phyloP scores from a whole-genome alignment of 1,284 basidiomycete genomes.

The Austroboletus olivaceoglutinosus region DNA sequence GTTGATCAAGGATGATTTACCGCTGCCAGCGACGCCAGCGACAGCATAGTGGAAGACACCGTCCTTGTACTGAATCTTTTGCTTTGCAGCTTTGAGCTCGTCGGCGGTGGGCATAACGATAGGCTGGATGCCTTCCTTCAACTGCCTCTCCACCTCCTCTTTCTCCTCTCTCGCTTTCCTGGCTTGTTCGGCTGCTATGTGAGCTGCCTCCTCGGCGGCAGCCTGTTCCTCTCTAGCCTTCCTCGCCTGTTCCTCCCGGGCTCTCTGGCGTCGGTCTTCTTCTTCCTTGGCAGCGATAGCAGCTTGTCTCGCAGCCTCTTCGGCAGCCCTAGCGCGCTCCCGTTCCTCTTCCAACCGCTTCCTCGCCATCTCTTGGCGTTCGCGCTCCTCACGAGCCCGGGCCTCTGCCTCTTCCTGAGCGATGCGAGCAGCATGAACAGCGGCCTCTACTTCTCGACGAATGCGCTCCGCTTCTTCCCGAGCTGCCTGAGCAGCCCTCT shows the following conservation, averaged over 20 bases:
- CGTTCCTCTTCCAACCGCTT: conserved; percentile 26
- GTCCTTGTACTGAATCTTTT: conserved; percentile 22
- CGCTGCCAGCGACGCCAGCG: conserved; percentile 36
- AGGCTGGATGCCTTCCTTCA: conserved; percentile 30
- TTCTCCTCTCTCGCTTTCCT: conserved; percentile 21
- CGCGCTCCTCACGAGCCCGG: conserved; percentile 24
- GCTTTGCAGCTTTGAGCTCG: conserved; percentile 27
- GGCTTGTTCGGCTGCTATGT: conserved; percentile 24
- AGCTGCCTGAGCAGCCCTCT: conserved; percentile 28
- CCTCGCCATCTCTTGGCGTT: conserved; percentile 22
- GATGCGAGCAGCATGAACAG: conserved; percentile 18
- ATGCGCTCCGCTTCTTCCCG: conserved; percentile 24
- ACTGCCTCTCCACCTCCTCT: conserved; percentile 22
- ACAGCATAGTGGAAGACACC: conserved; percentile 31
- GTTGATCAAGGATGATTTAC: conserved; percentile 40
- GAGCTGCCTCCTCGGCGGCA: conserved; percentile 23
- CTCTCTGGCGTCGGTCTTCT: conserved; percentile 22
- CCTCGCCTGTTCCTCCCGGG: conserved; percentile 22
- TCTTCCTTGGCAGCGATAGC: conserved; percentile 27
- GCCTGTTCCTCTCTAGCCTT: conserved; percentile 18
- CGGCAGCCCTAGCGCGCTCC: conserved; percentile 12
- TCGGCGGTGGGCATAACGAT: conserved; percentile 28
- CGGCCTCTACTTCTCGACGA: conserved; percentile 20
- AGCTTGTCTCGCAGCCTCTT: conserved; percentile 23
- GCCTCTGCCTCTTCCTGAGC: conserved; percentile 27